Conservation (phyloP, 2,329 filamentous ascomycete species). For the Diaporthe citri region DNA sequence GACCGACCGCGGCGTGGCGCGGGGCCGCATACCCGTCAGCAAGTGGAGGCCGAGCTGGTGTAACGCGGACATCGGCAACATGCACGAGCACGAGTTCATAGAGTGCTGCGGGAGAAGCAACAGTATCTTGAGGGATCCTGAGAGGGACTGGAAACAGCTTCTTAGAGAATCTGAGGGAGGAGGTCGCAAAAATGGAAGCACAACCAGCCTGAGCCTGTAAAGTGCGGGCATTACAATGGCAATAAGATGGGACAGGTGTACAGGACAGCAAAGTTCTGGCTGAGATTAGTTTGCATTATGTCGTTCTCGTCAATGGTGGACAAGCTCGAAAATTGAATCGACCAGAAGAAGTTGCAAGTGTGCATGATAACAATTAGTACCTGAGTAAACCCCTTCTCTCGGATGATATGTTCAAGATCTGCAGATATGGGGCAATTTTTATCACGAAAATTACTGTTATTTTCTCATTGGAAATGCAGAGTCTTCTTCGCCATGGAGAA, state of each 20-base stretch:
- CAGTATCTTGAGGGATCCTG: background rate
- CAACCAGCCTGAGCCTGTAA: background rate
- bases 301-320: too few species aligned
- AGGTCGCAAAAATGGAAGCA: background rate
- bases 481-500: background rate
- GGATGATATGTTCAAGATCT: too few species aligned
- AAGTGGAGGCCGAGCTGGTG: background rate
- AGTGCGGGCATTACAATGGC: background rate
- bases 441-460: too few species aligned
- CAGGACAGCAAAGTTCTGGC: background rate
- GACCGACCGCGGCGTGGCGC: background rate
- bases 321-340: too few species aligned
- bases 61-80: background rate
- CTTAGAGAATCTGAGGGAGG: background rate
- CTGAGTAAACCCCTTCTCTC: too few species aligned
- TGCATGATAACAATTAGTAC: too few species aligned
- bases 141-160: background rate
- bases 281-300: too few species aligned
- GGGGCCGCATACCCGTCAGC: background rate
- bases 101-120: too few species aligned
- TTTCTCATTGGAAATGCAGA: background rate
- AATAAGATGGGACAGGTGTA: background rate
- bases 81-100: too few species aligned
- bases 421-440: too few species aligned
- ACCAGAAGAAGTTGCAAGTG: too few species aligned